These are phyloP conservation scores for Alisma plantagoaquatica DNA, from an alignment of 106 monocot genomes.

Conservation along the genomic window DNA sequence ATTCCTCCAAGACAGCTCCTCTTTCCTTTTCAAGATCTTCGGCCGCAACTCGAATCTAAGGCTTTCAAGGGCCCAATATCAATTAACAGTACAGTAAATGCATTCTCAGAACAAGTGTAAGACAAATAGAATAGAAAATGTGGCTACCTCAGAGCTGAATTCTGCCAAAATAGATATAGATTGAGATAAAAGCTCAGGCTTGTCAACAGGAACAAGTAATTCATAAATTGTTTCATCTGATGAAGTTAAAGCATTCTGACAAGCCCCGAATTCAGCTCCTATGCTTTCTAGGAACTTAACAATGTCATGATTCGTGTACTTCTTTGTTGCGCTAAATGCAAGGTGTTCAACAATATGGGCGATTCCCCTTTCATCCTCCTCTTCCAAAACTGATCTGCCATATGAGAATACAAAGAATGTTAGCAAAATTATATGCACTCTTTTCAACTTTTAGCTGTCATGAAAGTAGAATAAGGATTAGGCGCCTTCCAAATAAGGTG, in stretches of 20 bases:
- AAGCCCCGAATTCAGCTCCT: slow-evolving; percentile 98
- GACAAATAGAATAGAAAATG: too few relatives aligned
- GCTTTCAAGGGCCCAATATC: slow-evolving; percentile 5
- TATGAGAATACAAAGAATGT: too few relatives aligned
- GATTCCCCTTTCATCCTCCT: slow-evolving; percentile 95
- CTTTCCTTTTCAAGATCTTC: slow-evolving; percentile 94
- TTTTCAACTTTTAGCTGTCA: too few relatives aligned
- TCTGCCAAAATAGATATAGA: slow-evolving; percentile 95
- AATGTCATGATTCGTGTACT: slow-evolving; percentile 93
- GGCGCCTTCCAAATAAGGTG: too few relatives aligned
- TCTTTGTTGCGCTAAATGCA: slow-evolving; percentile 94
- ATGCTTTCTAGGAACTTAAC: slow-evolving; percentile 98
- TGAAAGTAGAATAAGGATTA: too few relatives aligned
- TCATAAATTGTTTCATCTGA: slow-evolving; percentile 99
- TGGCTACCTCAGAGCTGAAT: slow-evolving; percentile 87
- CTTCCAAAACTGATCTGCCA: slow-evolving; percentile 97
- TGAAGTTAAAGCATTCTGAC: slow-evolving; percentile 95
- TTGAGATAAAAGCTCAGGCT: slow-evolving; percentile 79
- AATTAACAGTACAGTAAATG: too few relatives aligned
- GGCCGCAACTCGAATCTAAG: slow-evolving; percentile 67
- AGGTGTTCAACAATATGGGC: slow-evolving; percentile 99
- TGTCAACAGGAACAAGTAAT: slow-evolving; percentile 94
- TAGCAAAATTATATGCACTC: too few relatives aligned
- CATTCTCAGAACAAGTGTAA: too few relatives aligned
- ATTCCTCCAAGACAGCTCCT: slow-evolving; percentile 94